Conservation (phyloP, 2,329 filamentous ascomycete genomes). For the Aspergillus versicolor region DNA sequence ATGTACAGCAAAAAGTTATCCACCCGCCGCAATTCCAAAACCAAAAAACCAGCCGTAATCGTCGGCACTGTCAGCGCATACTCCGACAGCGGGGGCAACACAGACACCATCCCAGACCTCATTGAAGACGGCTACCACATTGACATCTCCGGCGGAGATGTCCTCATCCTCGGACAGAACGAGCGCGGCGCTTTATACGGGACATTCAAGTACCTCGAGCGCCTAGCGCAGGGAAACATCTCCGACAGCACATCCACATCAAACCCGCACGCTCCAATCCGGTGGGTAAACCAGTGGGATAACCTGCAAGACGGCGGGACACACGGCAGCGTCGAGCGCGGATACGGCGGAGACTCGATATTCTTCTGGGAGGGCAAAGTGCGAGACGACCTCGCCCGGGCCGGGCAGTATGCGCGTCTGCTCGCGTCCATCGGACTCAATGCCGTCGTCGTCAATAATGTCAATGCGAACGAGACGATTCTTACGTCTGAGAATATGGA, state of each 20-base stretch:
- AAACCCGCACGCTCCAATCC: constrained; percentile 61
- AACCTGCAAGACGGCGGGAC: constrained; percentile 50
- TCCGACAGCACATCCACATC: constrained; percentile 48
- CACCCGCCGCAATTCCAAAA: neutral
- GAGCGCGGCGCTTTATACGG: constrained; percentile 69
- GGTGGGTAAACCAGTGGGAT: constrained; percentile 74
- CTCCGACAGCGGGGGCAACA: constrained; percentile 20
- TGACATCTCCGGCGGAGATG: constrained; percentile 44
- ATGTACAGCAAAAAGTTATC: constrained; percentile 55
- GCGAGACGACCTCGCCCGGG: constrained; percentile 60
- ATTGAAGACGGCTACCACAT: constrained; percentile 59
- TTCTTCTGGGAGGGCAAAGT: constrained; percentile 62
- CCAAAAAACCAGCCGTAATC: neutral
- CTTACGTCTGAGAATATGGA: constrained; percentile 59
- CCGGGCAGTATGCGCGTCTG: constrained; percentile 63
- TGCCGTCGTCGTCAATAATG: constrained; percentile 68
- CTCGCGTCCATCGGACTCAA: constrained; percentile 67
- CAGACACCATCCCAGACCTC: constrained; percentile 24
- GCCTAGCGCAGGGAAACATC: constrained; percentile 61
- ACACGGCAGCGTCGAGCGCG: constrained; percentile 63
- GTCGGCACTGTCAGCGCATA: constrained; percentile 35
- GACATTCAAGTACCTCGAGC: constrained; percentile 66
- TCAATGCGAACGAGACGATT: constrained; percentile 64
- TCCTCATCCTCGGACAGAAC: constrained; percentile 64
- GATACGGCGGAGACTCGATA: constrained; percentile 67